Evolutionary conservation across 495 filamentous ascomycete species (phyloP).

Genomic region (Stereocaulon alpinum): DNA sequence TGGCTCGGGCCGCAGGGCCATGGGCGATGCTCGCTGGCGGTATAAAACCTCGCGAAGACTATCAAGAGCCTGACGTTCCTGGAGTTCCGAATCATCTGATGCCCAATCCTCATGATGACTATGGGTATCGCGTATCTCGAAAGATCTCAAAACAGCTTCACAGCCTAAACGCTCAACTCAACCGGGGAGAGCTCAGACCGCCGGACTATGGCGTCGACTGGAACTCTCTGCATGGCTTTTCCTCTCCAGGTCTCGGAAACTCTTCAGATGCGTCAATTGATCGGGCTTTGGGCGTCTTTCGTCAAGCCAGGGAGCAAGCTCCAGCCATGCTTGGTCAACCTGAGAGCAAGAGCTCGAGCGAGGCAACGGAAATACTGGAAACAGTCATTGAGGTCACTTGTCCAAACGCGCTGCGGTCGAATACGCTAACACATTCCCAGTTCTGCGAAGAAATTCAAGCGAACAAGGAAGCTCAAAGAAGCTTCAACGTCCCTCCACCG

Average conservation of each 20-base stretch:
- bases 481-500: background rate
- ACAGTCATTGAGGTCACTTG: background rate
- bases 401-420: no score
- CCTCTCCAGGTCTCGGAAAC: background rate
- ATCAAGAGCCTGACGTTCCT: background rate
- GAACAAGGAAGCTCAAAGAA: background rate
- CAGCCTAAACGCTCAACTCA: background rate
- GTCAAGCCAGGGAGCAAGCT: background rate
- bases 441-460: background rate
- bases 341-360: background rate
- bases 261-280: background rate
- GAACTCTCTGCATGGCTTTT: background rate
- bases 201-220: background rate
- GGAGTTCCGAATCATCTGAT: background rate
- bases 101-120: slow-evolving; percentile 1
- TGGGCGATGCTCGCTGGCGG: background rate
- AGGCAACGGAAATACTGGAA: background rate
- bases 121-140: background rate
- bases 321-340: background rate
- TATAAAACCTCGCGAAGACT: background rate
- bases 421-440: background rate
- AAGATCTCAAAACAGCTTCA: background rate
- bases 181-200: background rate
- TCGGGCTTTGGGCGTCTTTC: background rate
- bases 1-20: background rate